Evolutionary conservation across 2,329 filamentous ascomycete species (phyloP), one percentile per base, ranked within the genome.

Genomic region (Penicillium sp.): DNA sequence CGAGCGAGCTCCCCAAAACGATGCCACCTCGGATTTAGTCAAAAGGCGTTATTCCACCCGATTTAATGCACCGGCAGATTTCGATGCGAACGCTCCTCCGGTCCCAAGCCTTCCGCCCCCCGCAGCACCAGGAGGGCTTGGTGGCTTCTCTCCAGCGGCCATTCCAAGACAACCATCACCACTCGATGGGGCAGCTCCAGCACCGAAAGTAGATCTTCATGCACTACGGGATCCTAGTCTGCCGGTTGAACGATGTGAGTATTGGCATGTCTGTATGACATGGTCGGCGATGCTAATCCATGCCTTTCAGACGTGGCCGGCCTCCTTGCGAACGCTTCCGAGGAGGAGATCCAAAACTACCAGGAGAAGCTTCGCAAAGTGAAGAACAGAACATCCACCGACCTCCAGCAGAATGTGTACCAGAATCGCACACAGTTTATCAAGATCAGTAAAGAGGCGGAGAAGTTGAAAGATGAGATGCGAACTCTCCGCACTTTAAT

Each of bases 351-450:
- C 42, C 78, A 79, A 48, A 81, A 84, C 35, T 95, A 84, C 60
- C 85, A 94, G 60, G 73, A 77, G 33, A 80, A 80, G 14, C 71
- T 95, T 29, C 80, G 80, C 48, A 83, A 82, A 53, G 73, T 92
- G 39, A 90, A 90, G 64, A 76, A 76, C 49, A 79, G 85, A 39
- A 88, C 87, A 6, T 82, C 84, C 4, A 75, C 80, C 32, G 89
- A 96, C 53, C 73, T 98, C 14, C 90, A 96, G 64, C 86, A 93
- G 59, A 96, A 89, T 65, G 84, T 98, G 34, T 90, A 94, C 66
- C 89, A 95, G 64, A 98, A 98, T 65, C 81, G 92, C 32, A 94
- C 87, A 0, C 92, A 96, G 57, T 98, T 98, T 60, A 96, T 98
- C 72, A 94, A 94, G 66, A 96, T 98, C 64, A 95, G 89, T 61